Evolutionary conservation across 257 asterid genomes (phyloP).

Genomic region (Haberlea rhodopensis): DNA sequence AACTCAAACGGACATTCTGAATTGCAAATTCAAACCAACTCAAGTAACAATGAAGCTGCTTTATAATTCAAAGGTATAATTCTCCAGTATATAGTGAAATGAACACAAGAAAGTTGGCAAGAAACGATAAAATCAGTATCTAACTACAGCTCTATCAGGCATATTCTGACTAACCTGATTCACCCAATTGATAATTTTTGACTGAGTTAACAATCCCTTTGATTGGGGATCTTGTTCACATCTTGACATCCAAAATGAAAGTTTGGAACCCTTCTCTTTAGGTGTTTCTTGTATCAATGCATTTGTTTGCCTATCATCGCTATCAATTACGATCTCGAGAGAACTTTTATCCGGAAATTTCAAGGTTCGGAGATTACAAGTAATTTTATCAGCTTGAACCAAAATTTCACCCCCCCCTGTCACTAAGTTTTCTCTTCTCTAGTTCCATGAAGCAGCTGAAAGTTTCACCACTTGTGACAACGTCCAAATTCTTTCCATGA

Average conservation of each 20-base stretch:
- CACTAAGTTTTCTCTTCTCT: constrained; percentile 31
- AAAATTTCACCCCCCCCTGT: constrained; percentile 27
- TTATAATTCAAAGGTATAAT: not conserved
- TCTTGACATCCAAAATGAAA: constrained; percentile 42
- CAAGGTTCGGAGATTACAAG: constrained; percentile 33
- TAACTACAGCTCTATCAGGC: not conserved
- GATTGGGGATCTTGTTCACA: constrained; percentile 35
- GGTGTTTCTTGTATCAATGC: constrained; percentile 50
- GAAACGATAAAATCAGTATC: too few relatives aligned
- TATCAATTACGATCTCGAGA: constrained; percentile 65
- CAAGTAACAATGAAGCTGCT: not conserved
- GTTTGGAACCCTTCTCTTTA: constrained; percentile 56
- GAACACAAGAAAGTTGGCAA: not conserved
- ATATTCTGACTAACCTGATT: constrained; percentile 45
- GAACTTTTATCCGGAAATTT: constrained; percentile 32
- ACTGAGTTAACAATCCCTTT: constrained; percentile 32
- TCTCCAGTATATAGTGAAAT: not conserved
- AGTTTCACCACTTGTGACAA: constrained; percentile 22
- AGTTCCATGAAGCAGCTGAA: constrained; percentile 24
- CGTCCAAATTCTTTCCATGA: constrained; percentile 26
- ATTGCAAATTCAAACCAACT: not conserved
- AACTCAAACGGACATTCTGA: constrained; percentile 4
- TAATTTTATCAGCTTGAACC: constrained; percentile 35
- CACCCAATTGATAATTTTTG: constrained; percentile 47
- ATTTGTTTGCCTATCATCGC: constrained; percentile 32